Conservation (phyloP, 306 rosid species). For the Dicorynia guianensis region DNA sequence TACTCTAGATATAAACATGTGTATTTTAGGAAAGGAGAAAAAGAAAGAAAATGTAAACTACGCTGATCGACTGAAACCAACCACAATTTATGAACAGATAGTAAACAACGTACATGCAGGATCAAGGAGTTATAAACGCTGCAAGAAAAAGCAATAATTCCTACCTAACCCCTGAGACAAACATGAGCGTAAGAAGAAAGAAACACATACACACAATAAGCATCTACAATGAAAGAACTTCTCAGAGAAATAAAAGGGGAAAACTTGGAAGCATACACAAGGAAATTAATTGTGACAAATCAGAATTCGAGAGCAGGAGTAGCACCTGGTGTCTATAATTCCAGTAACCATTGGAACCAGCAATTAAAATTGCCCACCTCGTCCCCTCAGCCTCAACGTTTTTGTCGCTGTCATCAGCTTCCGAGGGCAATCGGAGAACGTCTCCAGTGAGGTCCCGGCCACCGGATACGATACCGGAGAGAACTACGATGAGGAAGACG, state of each 20-base stretch:
- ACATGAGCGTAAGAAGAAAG: neutral
- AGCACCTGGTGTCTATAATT: conserved; percentile 95
- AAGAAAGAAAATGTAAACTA: neutral
- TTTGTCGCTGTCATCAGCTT: conserved; percentile 44
- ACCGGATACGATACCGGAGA: conserved; percentile 44
- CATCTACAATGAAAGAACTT: neutral
- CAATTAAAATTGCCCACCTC: conserved; percentile 90
- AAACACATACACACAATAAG: neutral
- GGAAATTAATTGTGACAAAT: neutral
- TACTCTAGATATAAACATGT: neutral
- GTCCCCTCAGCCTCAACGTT: conserved; percentile 57
- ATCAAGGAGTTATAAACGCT: too few species aligned
- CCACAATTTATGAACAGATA: neutral
- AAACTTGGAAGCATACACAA: neutral
- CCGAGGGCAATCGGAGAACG: conserved; percentile 70
- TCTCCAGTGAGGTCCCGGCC: conserved; percentile 60
- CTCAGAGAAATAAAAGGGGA: neutral
- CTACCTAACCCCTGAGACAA: neutral
- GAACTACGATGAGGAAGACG: conserved; percentile 41
- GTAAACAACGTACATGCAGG: neutral
- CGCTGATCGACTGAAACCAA: neutral
- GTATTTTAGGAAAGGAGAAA: neutral
- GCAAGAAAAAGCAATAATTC: neutral
- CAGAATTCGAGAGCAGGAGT: neutral
- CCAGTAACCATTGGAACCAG: conserved; percentile 94